Base-by-base conservation (phyloP, 1,284 basidiomycete species). In the Xerocomus minutiporus region DNA sequence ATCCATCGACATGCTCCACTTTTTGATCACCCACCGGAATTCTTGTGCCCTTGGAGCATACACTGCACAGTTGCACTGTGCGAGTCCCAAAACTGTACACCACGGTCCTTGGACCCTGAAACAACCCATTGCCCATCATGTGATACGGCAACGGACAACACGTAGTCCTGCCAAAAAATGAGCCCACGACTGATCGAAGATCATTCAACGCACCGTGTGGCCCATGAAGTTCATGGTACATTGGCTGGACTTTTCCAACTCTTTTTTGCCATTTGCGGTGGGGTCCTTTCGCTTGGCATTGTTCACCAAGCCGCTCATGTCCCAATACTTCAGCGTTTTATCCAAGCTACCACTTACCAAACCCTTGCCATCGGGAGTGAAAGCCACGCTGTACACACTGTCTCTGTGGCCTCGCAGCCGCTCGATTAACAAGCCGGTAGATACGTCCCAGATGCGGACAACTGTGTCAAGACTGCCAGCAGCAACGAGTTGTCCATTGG, bases 1-100 rank as follows among this genome's bases (percentile, higher is more conserved):
- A 52, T 50, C 49, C 39, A 62, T 28, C 23, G 49, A 42, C 25
- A 53, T 40, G 28, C 43, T 46, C 35, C 13, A 4, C 45, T 29
- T 20, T 13, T 40, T 41, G 40, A 50, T 39, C 6, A 57, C 67
- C 26, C 50, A 84, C 79, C 85, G 38, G 87, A 88, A 67, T 94
- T 94, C 71, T 92, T 93, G 71, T 95, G 92, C 2, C 91, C 92
- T 69, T 93, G 90, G 7, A 96, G 73, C 75, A 92, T 86, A 59
- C 91, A 84, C 65, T 93, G 91, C 40, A 88, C 81, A 58, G 84
- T 80, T 1, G 83, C 88, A 6, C 79, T 82, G 55, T 77, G 76
- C 15, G 87, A 81, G 64, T 95, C 89, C 91, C 92, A 96, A 67
- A 93, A 89, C 67, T 91, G 86, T 35, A 96, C 90, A 1, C 86